Conservation (phyloP, 2,329 filamentous ascomycete genomes). For the Pseudonectria buxi region DNA sequence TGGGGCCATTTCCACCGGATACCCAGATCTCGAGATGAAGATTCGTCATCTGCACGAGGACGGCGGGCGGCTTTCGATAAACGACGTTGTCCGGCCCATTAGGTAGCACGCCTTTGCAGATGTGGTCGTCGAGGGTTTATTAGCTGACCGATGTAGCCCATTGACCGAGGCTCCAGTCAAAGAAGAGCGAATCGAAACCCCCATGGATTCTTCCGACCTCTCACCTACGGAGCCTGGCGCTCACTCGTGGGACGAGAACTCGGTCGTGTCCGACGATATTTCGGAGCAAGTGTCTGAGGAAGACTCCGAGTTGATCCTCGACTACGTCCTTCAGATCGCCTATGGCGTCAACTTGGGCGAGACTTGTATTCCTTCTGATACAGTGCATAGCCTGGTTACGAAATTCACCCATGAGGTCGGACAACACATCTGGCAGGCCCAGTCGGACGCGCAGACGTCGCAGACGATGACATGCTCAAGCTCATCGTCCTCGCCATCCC, state of each 20-base stretch:
- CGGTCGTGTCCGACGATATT: slow-evolving; percentile 23
- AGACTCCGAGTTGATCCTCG: slow-evolving; percentile 29
- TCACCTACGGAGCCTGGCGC: slow-evolving; percentile 1
- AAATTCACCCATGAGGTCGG: slow-evolving; percentile 29
- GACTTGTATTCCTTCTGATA: slow-evolving; percentile 18
- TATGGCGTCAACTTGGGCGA: slow-evolving; percentile 33
- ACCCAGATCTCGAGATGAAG: slow-evolving; percentile 22
- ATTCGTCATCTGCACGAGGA: slow-evolving; percentile 12
- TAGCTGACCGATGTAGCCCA: slow-evolving; percentile 7
- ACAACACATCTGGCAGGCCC: slow-evolving; percentile 26
- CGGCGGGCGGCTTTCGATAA: background rate
- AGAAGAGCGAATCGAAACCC: slow-evolving; percentile 13
- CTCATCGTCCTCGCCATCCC: slow-evolving; percentile 24
- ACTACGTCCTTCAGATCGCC: slow-evolving; percentile 30
- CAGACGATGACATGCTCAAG: slow-evolving; percentile 27
- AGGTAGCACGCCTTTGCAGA: slow-evolving; percentile 6
- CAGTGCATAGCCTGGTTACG: slow-evolving; percentile 24
- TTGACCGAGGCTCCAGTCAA: slow-evolving; percentile 14
- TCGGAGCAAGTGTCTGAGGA: slow-evolving; percentile 27
- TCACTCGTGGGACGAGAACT: slow-evolving; percentile 12
- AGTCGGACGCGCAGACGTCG: slow-evolving; percentile 22
- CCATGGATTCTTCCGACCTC: slow-evolving; percentile 8
- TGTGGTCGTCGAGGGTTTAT: slow-evolving; percentile 1
- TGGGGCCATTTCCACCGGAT: slow-evolving; percentile 17
- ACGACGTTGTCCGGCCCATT: slow-evolving; percentile 6